A percentile compares a stretch with the other conserved stretches of the same genome.
Evolutionary conservation across 164 flowering plant species (phyloP).

Genomic region (Dillenia suffruticosa): DNA sequence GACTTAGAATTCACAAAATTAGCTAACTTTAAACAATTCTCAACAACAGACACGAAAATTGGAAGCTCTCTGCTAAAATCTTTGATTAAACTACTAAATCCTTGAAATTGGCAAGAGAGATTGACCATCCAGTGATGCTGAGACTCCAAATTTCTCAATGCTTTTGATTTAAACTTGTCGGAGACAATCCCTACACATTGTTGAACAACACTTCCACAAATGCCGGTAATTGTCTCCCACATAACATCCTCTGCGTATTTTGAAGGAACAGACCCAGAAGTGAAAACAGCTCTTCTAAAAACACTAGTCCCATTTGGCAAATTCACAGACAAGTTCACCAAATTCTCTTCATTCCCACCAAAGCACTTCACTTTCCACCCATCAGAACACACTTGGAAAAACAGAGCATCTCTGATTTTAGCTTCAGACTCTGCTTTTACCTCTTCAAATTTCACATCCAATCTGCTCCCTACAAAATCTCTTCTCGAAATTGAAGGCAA

Average conservation of each 20-base stretch:
- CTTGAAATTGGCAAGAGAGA: constrained; percentile 78
- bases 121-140: constrained; percentile 94
- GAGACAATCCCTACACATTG: constrained; percentile 85
- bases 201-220: constrained; percentile 51
- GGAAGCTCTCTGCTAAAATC: constrained; percentile 72
- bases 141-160: constrained; percentile 72
- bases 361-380: constrained; percentile 62
- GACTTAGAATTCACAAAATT: constrained; percentile 55
- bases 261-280: constrained; percentile 53
- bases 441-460: constrained; percentile 71
- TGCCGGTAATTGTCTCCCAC: constrained; percentile 60
- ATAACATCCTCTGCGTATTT: constrained; percentile 83
- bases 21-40: constrained; percentile 60
- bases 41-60: constrained; percentile 46
- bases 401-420: constrained; percentile 79
- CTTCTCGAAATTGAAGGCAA: constrained; percentile 52
- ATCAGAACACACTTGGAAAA: constrained; percentile 79
- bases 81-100: constrained; percentile 63
- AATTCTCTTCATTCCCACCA: constrained; percentile 35
- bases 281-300: constrained; percentile 67
- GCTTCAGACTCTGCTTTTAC: constrained; percentile 65
- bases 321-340: constrained; percentile 78
- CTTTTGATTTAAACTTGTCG: constrained; percentile 69
- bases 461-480: constrained; percentile 54
- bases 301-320: constrained; percentile 93